A percentile compares a stretch with the other conserved stretches of the same genome.
Conservation (phyloP, 225 moss, liverwort and hornwort species). For the Rhytidiadelphus loreus region DNA sequence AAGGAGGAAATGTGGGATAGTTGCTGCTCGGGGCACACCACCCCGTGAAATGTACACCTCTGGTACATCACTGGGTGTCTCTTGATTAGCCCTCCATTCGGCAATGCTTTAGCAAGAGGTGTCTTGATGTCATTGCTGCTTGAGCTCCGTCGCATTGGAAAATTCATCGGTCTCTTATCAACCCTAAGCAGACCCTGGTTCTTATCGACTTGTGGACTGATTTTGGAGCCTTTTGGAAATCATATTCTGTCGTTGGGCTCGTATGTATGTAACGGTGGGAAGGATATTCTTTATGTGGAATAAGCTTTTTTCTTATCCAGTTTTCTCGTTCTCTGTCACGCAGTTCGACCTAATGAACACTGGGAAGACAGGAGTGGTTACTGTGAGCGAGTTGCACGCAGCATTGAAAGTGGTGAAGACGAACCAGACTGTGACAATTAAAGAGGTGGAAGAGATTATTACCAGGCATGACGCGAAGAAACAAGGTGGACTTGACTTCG, state of each 20-base stretch:
- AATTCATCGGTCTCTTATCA: neutral
- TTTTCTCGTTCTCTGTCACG: neutral
- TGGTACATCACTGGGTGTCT: neutral
- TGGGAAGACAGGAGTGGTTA: conserved; percentile 48
- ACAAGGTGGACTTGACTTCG: conserved; percentile 78
- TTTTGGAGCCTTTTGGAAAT: neutral
- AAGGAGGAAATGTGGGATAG: neutral
- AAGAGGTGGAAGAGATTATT: conserved; percentile 56
- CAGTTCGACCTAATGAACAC: conserved; percentile 79
- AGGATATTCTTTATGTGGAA: neutral
- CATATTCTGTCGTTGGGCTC: neutral
- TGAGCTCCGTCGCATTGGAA: neutral
- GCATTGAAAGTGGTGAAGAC: conserved; percentile 65
- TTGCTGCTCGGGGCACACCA: neutral
- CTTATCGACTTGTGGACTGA: neutral
- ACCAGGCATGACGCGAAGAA: conserved; percentile 42
- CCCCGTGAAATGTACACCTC: neutral
- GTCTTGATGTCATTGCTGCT: neutral
- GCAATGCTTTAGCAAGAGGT: neutral
- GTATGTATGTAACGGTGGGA: neutral
- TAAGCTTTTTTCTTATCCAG: neutral
- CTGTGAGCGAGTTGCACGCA: conserved; percentile 48
- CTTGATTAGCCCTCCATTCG: neutral
- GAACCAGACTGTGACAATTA: conserved; percentile 37
- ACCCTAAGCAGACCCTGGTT: neutral